Evolutionary conservation across 805 yeast species (phyloP).

Genomic region (Tetrapisispora nanseiensis): DNA sequence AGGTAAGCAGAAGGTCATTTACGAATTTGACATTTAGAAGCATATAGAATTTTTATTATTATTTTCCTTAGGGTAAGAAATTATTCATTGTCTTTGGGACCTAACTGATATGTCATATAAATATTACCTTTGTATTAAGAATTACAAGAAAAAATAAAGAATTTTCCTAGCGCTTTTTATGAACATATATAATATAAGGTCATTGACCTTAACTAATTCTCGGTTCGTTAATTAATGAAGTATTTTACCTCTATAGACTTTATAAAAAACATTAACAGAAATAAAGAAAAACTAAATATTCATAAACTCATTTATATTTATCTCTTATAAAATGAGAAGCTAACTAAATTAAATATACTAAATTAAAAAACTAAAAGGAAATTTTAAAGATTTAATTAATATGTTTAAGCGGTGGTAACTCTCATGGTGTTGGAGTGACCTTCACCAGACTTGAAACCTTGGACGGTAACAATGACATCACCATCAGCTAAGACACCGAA

Average conservation of each 20-base stretch:
- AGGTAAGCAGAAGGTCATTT: constrained; percentile 14
- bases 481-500: constrained; percentile 81
- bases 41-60: no score
- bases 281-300: constrained; percentile 2
- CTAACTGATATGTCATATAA: no score
- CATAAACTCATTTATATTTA: constrained; percentile 7
- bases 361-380: constrained; percentile 2
- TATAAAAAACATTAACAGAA: not conserved
- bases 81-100: no score
- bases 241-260: not conserved
- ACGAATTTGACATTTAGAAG: constrained; percentile 19
- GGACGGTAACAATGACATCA: constrained; percentile 86
- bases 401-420: constrained; percentile 59
- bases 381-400: not conserved
- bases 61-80: no score
- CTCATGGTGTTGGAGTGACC: constrained; percentile 99
- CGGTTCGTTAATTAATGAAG: not conserved
- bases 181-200: no score
- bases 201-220: no score
- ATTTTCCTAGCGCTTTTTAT: no score
- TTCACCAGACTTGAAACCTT: constrained; percentile 97
- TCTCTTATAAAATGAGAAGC: constrained; percentile 1
- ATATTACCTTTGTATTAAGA: no score
- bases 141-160: no score
- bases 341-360: constrained; percentile 3